phyloP scores from a whole-genome alignment of 1,284 basidiomycete species.

The Ganoderma meredithae region DNA sequence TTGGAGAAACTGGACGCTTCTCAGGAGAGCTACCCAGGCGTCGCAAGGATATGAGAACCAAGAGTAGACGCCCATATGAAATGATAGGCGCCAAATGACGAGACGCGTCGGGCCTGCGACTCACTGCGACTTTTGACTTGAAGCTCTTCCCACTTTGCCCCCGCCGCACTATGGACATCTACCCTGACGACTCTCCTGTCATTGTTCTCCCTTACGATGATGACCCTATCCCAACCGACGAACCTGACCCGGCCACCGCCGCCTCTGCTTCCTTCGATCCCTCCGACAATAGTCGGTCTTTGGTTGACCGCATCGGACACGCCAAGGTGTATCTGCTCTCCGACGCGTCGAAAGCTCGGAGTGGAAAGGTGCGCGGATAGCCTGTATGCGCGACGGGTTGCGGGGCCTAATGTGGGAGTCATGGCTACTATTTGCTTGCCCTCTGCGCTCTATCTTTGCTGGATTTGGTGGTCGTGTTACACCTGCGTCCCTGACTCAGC shows the following conservation, averaged over 20 bases:
- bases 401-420: slow-evolving; percentile 58
- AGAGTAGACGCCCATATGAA: background rate
- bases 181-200: slow-evolving; percentile 31
- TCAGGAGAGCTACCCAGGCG: background rate
- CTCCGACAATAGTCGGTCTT: slow-evolving; percentile 36
- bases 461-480: background rate
- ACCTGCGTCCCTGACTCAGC: slow-evolving; percentile 47
- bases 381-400: slow-evolving; percentile 42
- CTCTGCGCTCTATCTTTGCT: background rate
- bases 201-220: slow-evolving; percentile 57
- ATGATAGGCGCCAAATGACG: background rate
- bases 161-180: slow-evolving; percentile 47
- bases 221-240: slow-evolving; percentile 46
- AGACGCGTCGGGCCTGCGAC: background rate
- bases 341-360: slow-evolving; percentile 60
- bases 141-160: background rate
- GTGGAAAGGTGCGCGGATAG: slow-evolving; percentile 74
- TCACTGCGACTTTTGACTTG: background rate
- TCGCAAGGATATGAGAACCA: background rate
- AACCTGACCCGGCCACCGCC: slow-evolving; percentile 58
- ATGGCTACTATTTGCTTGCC: slow-evolving; percentile 30
- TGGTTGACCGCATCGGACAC: slow-evolving; percentile 71
- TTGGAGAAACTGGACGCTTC: background rate
- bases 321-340: slow-evolving; percentile 76
- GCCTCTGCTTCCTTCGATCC: slow-evolving; percentile 40